Base-by-base conservation (phyloP, 176 grass and related monocot species). In the Eragrostis nindensis region DNA sequence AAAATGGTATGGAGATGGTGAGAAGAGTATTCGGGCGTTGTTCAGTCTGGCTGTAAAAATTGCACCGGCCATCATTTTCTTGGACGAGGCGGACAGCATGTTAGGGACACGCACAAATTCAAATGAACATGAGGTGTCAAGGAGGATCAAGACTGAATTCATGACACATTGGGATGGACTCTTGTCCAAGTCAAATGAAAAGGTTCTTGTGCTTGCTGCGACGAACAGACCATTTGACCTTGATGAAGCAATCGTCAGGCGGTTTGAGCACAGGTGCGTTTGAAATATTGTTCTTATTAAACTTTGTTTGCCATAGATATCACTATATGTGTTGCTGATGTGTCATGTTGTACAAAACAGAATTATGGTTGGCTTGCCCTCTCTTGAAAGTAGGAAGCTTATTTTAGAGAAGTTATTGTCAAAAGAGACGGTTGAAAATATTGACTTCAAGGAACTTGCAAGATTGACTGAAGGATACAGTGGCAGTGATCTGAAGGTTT, bases 401-500 rank as follows among this genome's bases (percentile, higher is more conserved):
- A 98, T 98, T 74, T 42, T 95, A 18, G 84, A 67, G 43, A 93
- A 70, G 22, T 69, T 98, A 63, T 61, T 95, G 55, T 93, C 84
- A 2, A 90, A 95, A 85, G 96, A 95, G 66, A 89, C 87, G 56
- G 76, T 89, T 42, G 71, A 88, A 73, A 57, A 62, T 55, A 78
- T 98, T 76, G 88, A 98, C 56, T 91, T 78, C 65, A 98, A 90
- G 79, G 92, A 98, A 77, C 88, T 98, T 46, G 96, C 92, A 19
- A 89, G 64, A 43, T 84, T 91, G 72, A 93, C 96, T 40, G 88
- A 95, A 81, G 90, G 96, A 67, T 98, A 93, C 55, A 95, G 86
- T 38, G 90, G 92, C 52, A 95, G 90, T 46, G 96, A 98, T 85
- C 86, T 98, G 43, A 98, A 98, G 96, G 96, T 97, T 47, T 60